Percentiles rank a stretch among this genome's conserved stretches.
phyloP scores from a whole-genome alignment of 768 basidiomycete genomes.

The Hypsizygus marmoreus region DNA sequence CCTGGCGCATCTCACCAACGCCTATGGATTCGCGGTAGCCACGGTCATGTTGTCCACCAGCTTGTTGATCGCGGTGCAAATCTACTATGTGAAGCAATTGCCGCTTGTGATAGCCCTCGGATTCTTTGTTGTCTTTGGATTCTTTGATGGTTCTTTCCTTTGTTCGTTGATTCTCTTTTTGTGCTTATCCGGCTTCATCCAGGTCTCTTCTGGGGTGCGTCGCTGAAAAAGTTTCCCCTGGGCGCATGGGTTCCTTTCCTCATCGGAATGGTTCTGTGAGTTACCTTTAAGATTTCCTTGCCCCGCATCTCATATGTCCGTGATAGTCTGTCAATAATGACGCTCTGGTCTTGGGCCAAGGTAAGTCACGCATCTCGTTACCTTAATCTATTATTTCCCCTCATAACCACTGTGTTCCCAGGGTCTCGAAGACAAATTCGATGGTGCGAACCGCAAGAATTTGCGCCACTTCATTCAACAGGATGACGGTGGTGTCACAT shows the following conservation, averaged over 20 bases:
- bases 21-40: conserved; percentile 64
- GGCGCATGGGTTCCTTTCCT: conserved; percentile 72
- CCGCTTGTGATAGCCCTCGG: conserved; percentile 42
- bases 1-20: conserved; percentile 56
- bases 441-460: conserved; percentile 53
- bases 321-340: conserved; percentile 49
- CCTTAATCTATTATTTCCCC: not conserved
- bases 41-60: conserved; percentile 56
- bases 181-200: not conserved
- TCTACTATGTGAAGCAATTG: conserved; percentile 54
- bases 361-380: conserved; percentile 20
- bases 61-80: conserved; percentile 56
- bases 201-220: conserved; percentile 65
- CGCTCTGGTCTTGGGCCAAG: conserved; percentile 70
- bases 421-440: conserved; percentile 63
- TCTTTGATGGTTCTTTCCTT: conserved; percentile 69
- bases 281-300: not conserved
- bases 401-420: conserved; percentile 16
- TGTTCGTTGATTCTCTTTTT: not conserved
- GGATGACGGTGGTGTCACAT: conserved; percentile 19
- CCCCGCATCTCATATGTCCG: not conserved
- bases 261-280: conserved; percentile 53
- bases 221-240: conserved; percentile 59
- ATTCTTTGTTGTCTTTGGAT: conserved; percentile 59
- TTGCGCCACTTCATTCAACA: conserved; percentile 57